Evolutionary conservation across 345 rosid genomes (phyloP).

Genomic region (Barbarea vulgaris): DNA sequence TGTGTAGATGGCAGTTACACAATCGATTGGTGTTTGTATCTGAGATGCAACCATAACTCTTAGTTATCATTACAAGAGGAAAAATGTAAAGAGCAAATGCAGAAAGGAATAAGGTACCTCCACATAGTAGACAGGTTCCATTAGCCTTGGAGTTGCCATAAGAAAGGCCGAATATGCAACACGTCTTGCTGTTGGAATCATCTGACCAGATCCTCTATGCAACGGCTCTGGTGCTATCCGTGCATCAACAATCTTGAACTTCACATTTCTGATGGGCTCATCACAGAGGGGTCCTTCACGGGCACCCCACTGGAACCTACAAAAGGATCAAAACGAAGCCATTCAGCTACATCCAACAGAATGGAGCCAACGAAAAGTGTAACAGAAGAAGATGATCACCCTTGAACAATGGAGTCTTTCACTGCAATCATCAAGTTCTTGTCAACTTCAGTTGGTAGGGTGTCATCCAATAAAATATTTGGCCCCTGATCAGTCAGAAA

Average conservation of each 20-base stretch:
- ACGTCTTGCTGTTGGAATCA: slow-evolving; percentile 95
- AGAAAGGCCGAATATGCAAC: slow-evolving; percentile 91
- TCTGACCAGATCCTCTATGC: slow-evolving; percentile 97
- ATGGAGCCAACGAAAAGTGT: slow-evolving; percentile 12
- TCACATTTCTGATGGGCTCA: slow-evolving; percentile 95
- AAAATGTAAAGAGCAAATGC: neutral
- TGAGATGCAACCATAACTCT: slow-evolving; percentile 41
- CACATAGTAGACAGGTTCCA: slow-evolving; percentile 99
- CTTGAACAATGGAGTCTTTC: slow-evolving; percentile 95
- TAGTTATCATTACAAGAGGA: neutral
- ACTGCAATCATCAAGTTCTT: slow-evolving; percentile 77
- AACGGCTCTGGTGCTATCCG: slow-evolving; percentile 87
- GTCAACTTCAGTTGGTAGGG: slow-evolving; percentile 95
- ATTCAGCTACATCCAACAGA: slow-evolving; percentile 24
- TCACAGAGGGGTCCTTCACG: slow-evolving; percentile 99
- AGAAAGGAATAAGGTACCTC: slow-evolving; percentile 58
- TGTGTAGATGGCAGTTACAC: slow-evolving; percentile 93
- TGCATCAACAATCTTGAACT: slow-evolving; percentile 97
- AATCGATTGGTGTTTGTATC: slow-evolving; percentile 98
- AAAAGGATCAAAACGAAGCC: slow-evolving; percentile 15
- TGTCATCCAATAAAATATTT: slow-evolving; percentile 87
- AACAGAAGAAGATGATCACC: slow-evolving; percentile 47
- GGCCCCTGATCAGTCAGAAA: slow-evolving; percentile 65
- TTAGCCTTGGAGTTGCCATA: slow-evolving; percentile 95
- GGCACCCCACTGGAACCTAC: slow-evolving; percentile 99